Percentiles rank a stretch among this genome's conserved stretches.
phyloP scores from a whole-genome alignment of 164 flowering plant species.

The Aristolochia fimbriata region DNA sequence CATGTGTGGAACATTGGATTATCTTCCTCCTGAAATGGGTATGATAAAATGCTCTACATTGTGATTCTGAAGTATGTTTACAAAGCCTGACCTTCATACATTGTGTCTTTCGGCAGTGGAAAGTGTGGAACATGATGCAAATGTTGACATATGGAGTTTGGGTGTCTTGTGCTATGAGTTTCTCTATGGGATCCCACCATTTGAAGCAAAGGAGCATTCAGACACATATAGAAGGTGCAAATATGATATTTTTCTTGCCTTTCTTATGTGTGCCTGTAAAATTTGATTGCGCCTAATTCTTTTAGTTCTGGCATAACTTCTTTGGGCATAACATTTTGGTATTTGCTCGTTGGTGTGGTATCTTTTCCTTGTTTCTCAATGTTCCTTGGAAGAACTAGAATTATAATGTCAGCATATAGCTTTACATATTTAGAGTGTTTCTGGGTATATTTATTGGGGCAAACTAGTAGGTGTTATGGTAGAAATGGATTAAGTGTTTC shows the following conservation, averaged over 20 bases:
- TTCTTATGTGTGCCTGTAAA: neutral
- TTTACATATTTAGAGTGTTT: no score
- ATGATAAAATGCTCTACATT: slow-evolving; percentile 3
- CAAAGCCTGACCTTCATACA: neutral
- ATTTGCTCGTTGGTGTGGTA: neutral
- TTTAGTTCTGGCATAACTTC: neutral
- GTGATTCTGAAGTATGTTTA: no score
- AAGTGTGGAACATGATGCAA: slow-evolving; percentile 93
- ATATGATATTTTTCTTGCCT: no score
- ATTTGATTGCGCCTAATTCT: neutral
- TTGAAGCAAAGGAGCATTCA: slow-evolving; percentile 95
- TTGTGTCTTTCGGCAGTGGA: slow-evolving; percentile 57
- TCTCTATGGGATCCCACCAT: slow-evolving; percentile 93
- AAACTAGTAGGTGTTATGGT: no score
- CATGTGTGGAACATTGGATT: slow-evolving; percentile 97
- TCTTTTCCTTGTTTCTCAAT: no score
- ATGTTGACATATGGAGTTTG: slow-evolving; percentile 95
- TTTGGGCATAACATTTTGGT: neutral
- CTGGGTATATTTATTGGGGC: no score
- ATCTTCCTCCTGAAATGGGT: slow-evolving; percentile 99
- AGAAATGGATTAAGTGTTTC: no score
- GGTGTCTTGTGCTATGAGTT: slow-evolving; percentile 93
- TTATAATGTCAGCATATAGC: no score
- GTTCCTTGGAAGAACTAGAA: no score
- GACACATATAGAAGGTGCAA: slow-evolving; percentile 81